These are phyloP conservation scores for Metschnikowia henanensis DNA, from an alignment of 805 yeast genomes.

Conservation along the genomic window DNA sequence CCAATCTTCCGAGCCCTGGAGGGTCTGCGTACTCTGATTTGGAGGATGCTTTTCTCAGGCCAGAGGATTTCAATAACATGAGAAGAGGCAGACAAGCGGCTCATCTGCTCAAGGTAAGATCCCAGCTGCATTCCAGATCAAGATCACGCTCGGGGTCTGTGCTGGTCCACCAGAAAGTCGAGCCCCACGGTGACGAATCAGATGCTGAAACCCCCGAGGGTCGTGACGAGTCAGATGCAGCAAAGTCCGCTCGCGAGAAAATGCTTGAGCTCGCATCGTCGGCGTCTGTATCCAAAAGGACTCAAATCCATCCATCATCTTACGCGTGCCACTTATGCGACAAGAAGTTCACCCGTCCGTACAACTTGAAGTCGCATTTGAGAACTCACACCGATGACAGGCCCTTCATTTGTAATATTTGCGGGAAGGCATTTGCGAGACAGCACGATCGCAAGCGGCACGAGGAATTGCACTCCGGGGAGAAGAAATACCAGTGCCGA, in stretches of 20 bases:
- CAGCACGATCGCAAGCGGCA: slow-evolving; percentile 48
- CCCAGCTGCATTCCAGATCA: slow-evolving; percentile 25
- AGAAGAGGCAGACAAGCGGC: slow-evolving; percentile 41
- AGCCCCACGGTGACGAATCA: slow-evolving; percentile 16
- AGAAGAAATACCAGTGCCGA: slow-evolving; percentile 70
- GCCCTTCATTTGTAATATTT: slow-evolving; percentile 69
- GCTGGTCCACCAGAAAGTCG: neutral
- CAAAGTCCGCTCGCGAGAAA: slow-evolving; percentile 48
- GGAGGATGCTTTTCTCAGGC: slow-evolving; percentile 22
- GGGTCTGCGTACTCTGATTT: slow-evolving; percentile 19
- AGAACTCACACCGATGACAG: slow-evolving; percentile 88
- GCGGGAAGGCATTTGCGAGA: slow-evolving; percentile 72
- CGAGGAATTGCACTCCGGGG: slow-evolving; percentile 67
- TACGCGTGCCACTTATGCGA: slow-evolving; percentile 83
- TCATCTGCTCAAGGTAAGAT: slow-evolving; percentile 20
- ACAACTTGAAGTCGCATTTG: slow-evolving; percentile 86
- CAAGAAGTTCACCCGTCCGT: slow-evolving; percentile 87
- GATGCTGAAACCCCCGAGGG: slow-evolving; percentile 20
- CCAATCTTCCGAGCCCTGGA: slow-evolving; percentile 10
- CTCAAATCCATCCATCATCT: slow-evolving; percentile 70
- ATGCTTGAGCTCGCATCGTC: slow-evolving; percentile 68
- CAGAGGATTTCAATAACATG: slow-evolving; percentile 42
- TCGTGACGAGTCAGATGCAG: slow-evolving; percentile 6
- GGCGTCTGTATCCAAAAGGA: slow-evolving; percentile 49
- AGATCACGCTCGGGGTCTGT: slow-evolving; percentile 24